These are phyloP conservation scores for Cucumis variabilis DNA, from an alignment of 331 rosid genomes.

Conservation along the genomic window DNA sequence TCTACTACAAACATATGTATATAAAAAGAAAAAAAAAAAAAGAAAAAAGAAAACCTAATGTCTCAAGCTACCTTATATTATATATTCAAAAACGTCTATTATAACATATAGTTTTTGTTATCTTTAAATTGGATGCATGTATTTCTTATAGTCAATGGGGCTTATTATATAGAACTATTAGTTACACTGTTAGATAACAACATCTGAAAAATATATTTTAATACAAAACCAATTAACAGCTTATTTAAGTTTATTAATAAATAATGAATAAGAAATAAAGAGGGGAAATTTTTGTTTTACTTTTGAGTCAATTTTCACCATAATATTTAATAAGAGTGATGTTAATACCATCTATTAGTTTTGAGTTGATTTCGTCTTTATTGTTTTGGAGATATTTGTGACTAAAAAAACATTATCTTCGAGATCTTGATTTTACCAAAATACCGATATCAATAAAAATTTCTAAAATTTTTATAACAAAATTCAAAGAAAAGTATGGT, in stretches of 20 bases:
- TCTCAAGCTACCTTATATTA: constrained; percentile 5
- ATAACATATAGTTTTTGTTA: neutral
- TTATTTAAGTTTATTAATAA: neutral
- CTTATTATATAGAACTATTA: neutral
- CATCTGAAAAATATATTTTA: neutral
- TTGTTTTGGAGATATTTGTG: neutral
- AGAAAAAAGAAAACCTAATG: neutral
- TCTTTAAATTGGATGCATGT: neutral
- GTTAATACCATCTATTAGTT: neutral
- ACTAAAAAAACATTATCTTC: too few relatives aligned
- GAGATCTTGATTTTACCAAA: too few relatives aligned
- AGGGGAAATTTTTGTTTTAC: neutral
- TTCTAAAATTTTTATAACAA: too few relatives aligned
- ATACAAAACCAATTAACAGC: neutral
- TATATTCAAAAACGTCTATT: neutral
- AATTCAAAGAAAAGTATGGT: too few relatives aligned
- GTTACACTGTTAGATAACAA: neutral
- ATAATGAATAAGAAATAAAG: neutral
- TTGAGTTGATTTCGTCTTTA: neutral
- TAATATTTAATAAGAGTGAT: too few relatives aligned
- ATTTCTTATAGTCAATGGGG: neutral
- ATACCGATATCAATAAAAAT: too few relatives aligned
- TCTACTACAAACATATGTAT: neutral
- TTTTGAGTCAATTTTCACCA: neutral
- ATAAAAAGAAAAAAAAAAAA: neutral